Conservation (phyloP, 2,329 filamentous ascomycete genomes). For the Paecilomyces variotii region DNA sequence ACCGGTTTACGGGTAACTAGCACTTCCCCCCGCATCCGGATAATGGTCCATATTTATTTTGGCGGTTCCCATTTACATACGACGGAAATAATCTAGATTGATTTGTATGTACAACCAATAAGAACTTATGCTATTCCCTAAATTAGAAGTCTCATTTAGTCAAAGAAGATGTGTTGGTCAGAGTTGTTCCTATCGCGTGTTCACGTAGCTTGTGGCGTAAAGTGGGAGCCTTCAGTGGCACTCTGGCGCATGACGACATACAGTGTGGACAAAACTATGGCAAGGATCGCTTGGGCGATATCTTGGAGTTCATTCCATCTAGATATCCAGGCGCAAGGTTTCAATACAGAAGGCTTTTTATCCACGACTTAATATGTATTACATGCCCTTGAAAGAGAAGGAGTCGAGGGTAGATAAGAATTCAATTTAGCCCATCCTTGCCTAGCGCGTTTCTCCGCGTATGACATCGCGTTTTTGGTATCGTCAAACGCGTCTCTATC, state of each 20-base stretch:
- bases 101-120: neutral
- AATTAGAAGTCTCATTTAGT: neutral
- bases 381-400: neutral
- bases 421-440: neutral
- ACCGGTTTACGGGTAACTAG: too few relatives aligned
- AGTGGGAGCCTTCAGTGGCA: neutral
- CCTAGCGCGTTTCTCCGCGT: neutral
- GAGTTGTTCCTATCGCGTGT: constrained; percentile 17
- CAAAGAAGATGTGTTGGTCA: constrained; percentile 4
- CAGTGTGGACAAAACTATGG: neutral
- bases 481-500: neutral
- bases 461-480: neutral
- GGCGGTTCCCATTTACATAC: too few relatives aligned
- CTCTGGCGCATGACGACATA: neutral
- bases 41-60: too few relatives aligned
- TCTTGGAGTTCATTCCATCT: neutral
- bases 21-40: too few relatives aligned
- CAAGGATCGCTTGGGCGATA: neutral
- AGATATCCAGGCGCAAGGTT: neutral
- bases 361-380: neutral
- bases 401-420: neutral
- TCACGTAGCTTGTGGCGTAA: neutral
- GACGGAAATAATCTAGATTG: too few relatives aligned
- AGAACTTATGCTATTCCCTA: neutral
- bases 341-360: neutral